Evolutionary conservation across 495 filamentous ascomycete species (phyloP).

Genomic region (Achaetomiella virescens): DNA sequence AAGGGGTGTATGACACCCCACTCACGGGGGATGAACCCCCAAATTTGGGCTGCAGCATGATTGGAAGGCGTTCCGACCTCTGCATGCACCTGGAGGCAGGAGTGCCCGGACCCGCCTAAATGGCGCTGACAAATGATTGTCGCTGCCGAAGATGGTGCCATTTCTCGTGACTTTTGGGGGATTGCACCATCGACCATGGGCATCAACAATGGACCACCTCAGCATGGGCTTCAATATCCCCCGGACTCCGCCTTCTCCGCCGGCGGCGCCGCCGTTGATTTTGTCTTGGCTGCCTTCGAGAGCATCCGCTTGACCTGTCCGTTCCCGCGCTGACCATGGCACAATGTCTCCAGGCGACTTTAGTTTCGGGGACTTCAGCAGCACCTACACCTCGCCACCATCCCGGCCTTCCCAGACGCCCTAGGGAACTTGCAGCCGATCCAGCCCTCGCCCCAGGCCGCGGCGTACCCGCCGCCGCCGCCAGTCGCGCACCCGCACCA

Average conservation of each 20-base stretch:
- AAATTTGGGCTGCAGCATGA: conserved; percentile 18
- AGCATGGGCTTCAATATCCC: conserved; percentile 19
- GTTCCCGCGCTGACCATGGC: conserved; percentile 32
- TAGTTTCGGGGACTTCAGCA: conserved; percentile 41
- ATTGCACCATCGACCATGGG: conserved; percentile 35
- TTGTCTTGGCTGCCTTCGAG: conserved; percentile 17
- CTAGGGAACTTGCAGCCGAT: conserved; percentile 43
- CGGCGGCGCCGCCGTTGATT: conserved; percentile 21
- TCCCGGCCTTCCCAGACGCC: conserved; percentile 38
- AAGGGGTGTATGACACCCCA: conserved; percentile 9
- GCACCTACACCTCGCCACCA: conserved; percentile 42
- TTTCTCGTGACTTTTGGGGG: conserved; percentile 34
- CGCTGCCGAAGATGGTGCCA: conserved; percentile 33
- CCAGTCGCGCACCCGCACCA: conserved; percentile 18
- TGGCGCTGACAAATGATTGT: conserved; percentile 35
- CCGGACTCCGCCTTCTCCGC: conserved; percentile 27
- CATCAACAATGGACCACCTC: conserved; percentile 24
- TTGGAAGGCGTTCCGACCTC: conserved; percentile 16
- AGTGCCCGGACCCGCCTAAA: conserved; percentile 18
- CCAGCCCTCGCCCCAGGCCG: conserved; percentile 34
- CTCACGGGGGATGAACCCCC: conserved; percentile 13
- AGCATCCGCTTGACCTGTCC: conserved; percentile 10
- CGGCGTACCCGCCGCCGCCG: conserved; percentile 32
- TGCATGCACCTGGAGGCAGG: conserved; percentile 17
- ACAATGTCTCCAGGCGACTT: conserved; percentile 48